Percentiles rank a stretch among this genome's conserved stretches.
These are phyloP conservation scores for Cladobotryum protrusum DNA, from an alignment of 2,329 filamentous ascomycete genomes.

Conservation along the genomic window DNA sequence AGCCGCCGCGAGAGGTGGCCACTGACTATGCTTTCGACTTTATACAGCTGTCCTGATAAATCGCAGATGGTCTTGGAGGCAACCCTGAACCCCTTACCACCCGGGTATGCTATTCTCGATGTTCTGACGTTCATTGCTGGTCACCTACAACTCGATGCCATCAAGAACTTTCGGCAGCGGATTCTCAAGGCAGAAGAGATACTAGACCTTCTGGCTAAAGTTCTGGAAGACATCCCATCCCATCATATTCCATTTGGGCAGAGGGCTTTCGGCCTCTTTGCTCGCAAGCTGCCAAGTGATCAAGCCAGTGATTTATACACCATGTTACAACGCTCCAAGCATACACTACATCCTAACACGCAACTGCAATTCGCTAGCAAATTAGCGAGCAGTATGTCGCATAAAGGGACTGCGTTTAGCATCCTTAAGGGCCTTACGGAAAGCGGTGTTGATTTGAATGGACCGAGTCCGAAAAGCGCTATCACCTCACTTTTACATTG, in stretches of 20 bases:
- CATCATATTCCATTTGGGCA: conserved; percentile 32
- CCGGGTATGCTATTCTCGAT: conserved; percentile 34
- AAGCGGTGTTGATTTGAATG: conserved; percentile 39
- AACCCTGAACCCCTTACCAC: conserved; percentile 30
- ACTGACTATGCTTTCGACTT: conserved; percentile 29
- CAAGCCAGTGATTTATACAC: conserved; percentile 31
- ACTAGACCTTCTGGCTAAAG: conserved; percentile 22
- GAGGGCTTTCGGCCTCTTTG: conserved; percentile 29
- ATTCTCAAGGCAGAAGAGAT: conserved; percentile 23
- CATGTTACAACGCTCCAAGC: conserved; percentile 23
- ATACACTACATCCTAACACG: conserved; percentile 36
- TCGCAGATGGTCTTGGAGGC: conserved; percentile 29
- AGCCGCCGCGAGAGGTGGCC: conserved; percentile 26
- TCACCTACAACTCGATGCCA: conserved; percentile 13
- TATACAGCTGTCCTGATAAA: conserved; percentile 27
- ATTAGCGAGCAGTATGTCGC: conserved; percentile 33
- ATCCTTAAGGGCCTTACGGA: conserved; percentile 34
- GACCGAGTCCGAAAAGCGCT: conserved; percentile 42
- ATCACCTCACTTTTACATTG: conserved; percentile 54
- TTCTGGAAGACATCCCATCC: conserved; percentile 24
- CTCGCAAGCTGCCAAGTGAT: conserved; percentile 22
- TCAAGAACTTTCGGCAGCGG: conserved; percentile 17
- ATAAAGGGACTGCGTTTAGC: conserved; percentile 38
- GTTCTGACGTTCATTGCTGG: conserved; percentile 26
- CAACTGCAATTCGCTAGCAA: conserved; percentile 41